Percentiles rank a stretch among this genome's conserved stretches.
These are phyloP conservation scores for Exophiala sideris DNA, from an alignment of 2,329 filamentous ascomycete genomes.

Conservation along the genomic window DNA sequence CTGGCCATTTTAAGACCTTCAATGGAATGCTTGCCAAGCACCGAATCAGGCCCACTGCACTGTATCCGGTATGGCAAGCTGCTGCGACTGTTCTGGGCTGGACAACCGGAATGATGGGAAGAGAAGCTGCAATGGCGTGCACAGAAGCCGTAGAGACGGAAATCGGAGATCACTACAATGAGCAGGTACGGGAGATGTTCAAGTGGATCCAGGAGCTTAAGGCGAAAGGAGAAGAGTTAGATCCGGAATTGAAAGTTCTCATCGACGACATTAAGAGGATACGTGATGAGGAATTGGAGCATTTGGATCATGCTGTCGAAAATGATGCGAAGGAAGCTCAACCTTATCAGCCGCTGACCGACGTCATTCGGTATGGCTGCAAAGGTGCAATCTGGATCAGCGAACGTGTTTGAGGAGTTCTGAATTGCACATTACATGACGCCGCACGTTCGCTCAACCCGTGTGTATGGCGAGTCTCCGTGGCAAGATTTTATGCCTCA, in stretches of 20 bases:
- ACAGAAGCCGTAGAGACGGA: constrained; percentile 98
- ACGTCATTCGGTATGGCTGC: constrained; percentile 84
- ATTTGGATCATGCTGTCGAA: constrained; percentile 90
- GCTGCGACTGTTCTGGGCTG: constrained; percentile 81
- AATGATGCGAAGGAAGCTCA: constrained; percentile 87
- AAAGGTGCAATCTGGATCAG: constrained; percentile 87
- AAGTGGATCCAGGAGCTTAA: constrained; percentile 78
- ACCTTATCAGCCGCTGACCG: constrained; percentile 85
- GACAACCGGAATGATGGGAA: constrained; percentile 81
- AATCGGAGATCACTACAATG: constrained; percentile 94
- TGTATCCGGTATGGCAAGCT: constrained; percentile 85
- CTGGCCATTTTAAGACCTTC: constrained; percentile 79
- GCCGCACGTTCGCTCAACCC: no score
- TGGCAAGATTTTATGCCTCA: background rate
- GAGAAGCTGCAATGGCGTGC: constrained; percentile 96
- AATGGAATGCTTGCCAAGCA: constrained; percentile 79
- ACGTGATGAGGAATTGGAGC: constrained; percentile 92
- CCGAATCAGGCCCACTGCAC: constrained; percentile 83
- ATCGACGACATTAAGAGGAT: constrained; percentile 74
- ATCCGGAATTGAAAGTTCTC: constrained; percentile 71
- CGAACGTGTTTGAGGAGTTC: constrained; percentile 39
- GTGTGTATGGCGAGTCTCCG: background rate
- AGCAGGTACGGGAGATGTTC: constrained; percentile 76
- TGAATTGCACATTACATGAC: background rate
- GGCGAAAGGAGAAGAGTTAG: constrained; percentile 72